phyloP scores from a whole-genome alignment of 805 yeast genomes.

The Saturnispora saitoi region DNA sequence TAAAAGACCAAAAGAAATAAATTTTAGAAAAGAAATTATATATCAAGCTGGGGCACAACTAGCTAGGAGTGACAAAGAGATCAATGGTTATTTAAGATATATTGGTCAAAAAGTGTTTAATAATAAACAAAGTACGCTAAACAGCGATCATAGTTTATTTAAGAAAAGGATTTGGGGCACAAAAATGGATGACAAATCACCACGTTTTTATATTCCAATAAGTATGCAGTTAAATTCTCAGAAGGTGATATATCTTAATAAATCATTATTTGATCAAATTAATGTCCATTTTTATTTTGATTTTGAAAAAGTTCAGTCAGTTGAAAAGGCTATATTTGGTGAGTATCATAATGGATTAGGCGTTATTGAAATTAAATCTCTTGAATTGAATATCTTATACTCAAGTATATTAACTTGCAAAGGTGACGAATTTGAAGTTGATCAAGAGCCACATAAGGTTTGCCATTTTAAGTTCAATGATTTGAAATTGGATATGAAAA shows the following conservation, averaged over 20 bases:
- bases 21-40: neutral
- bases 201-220: neutral
- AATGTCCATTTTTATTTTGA: neutral
- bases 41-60: conserved; percentile 2
- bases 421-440: neutral
- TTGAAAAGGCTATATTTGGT: neutral
- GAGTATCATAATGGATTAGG: conserved; percentile 2
- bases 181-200: no score
- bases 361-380: conserved; percentile 3
- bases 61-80: neutral
- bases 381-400: neutral
- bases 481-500: neutral
- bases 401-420: neutral
- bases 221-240: neutral
- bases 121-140: no score
- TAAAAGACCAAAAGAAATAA: neutral
- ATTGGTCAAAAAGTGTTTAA: neutral
- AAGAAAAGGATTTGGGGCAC: no score
- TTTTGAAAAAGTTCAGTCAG: neutral
- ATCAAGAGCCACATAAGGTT: neutral
- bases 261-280: conserved; percentile 1
- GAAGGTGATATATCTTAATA: neutral
- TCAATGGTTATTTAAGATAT: neutral
- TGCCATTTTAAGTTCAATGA: neutral
- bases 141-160: no score